These are phyloP conservation scores for Amylostereum areolatum DNA, from an alignment of 1,284 basidiomycete species.

Conservation along the genomic window DNA sequence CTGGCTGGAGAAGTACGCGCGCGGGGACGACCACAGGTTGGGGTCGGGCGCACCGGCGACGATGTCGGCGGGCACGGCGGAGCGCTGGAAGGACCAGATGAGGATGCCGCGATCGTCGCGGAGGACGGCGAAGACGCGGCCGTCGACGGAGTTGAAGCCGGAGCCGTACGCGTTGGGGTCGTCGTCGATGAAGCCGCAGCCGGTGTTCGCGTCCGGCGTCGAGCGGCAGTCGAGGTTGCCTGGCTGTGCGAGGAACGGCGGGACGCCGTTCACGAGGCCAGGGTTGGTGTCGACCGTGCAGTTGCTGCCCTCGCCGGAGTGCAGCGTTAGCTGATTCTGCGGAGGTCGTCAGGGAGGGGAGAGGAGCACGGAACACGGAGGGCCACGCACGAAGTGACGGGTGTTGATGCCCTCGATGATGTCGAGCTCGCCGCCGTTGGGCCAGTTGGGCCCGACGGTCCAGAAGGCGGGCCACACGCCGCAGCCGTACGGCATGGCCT, in stretches of 20 bases:
- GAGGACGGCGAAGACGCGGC: slow-evolving; percentile 73
- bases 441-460: slow-evolving; percentile 63
- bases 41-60: slow-evolving; percentile 51
- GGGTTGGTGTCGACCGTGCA: slow-evolving; percentile 44
- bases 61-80: slow-evolving; percentile 67
- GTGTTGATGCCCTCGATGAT: slow-evolving; percentile 12
- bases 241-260: slow-evolving; percentile 25
- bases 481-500: slow-evolving; percentile 74
- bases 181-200: slow-evolving; percentile 60
- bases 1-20: slow-evolving; percentile 55
- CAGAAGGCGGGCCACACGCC: slow-evolving; percentile 72
- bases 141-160: slow-evolving; percentile 59
- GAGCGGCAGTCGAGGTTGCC: slow-evolving; percentile 36
- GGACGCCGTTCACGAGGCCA: slow-evolving; percentile 18
- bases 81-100: slow-evolving; percentile 74
- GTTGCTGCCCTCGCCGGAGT: slow-evolving; percentile 43
- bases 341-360: too few relatives aligned
- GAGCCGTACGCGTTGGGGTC: slow-evolving; percentile 57
- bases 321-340: slow-evolving; percentile 66
- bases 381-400: background rate
- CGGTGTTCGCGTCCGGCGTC: slow-evolving; percentile 22
- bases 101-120: slow-evolving; percentile 66
- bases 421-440: slow-evolving; percentile 43
- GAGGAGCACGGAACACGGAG: too few relatives aligned
- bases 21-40: slow-evolving; percentile 59